These are phyloP conservation scores for Microdochium nivale DNA, from an alignment of 2,329 filamentous ascomycete species.

Conservation along the genomic window DNA sequence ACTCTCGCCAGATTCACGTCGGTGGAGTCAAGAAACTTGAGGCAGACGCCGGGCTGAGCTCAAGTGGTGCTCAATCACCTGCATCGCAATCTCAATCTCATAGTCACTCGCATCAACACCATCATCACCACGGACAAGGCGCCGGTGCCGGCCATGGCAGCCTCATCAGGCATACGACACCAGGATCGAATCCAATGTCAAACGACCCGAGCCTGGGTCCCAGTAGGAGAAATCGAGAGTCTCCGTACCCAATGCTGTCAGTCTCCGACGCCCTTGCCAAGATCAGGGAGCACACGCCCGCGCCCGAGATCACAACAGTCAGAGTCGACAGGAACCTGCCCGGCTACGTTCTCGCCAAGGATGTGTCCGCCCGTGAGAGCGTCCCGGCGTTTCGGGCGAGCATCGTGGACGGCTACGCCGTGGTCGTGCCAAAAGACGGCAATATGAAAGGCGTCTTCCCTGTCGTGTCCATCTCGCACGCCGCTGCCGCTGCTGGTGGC, in stretches of 20 bases:
- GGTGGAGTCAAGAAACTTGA: constrained; percentile 81
- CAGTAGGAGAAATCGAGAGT: constrained; percentile 69
- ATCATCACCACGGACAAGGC: constrained; percentile 46
- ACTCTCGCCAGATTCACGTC: constrained; percentile 71
- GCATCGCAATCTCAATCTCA: constrained; percentile 22
- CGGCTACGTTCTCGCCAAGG: constrained; percentile 72
- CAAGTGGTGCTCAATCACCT: constrained; percentile 15
- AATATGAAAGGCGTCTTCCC: constrained; percentile 74
- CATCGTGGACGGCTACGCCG: constrained; percentile 93
- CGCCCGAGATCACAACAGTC: constrained; percentile 44
- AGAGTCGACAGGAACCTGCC: constrained; percentile 60
- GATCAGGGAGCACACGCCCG: constrained; percentile 66
- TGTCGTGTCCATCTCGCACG: constrained; percentile 80
- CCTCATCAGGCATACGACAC: constrained; percentile 66
- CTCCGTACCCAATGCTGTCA: constrained; percentile 85
- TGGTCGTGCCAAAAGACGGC: constrained; percentile 56
- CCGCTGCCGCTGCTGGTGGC: constrained; percentile 49
- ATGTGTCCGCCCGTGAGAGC: constrained; percentile 69
- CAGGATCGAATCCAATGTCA: constrained; percentile 46
- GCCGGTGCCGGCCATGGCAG: constrained; percentile 50
- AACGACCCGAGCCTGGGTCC: constrained; percentile 54
- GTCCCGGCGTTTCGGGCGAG: constrained; percentile 93
- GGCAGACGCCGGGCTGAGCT: constrained; percentile 61
- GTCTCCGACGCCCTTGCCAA: constrained; percentile 71
- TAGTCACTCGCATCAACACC: constrained; percentile 37